Base-by-base conservation (phyloP, 2,329 filamentous ascomycete species). In the Neofusicoccum parvum region DNA sequence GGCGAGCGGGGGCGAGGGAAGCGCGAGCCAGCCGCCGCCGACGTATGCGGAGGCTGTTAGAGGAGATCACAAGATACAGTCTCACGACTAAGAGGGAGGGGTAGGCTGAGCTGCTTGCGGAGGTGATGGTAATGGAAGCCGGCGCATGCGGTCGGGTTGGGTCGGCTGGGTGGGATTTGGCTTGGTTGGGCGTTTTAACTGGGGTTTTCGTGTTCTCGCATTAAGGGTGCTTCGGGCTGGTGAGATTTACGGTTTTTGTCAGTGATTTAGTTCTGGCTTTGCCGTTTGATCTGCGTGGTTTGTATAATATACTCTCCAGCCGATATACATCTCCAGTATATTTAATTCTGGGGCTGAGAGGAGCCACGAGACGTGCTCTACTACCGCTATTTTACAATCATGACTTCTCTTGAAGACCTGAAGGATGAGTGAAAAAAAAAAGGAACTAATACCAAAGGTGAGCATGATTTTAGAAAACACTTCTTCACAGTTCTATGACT, bases 31-130 rank as follows among this genome's bases (percentile, higher is more conserved):
- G 37, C 78, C 80, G 43, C 94, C 94, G 48, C 94, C 95, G 3
- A 92, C 90, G 14, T 98, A 98, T 78, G 90, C 91, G 15, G 92
- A 97, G 79, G 94, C 92, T 54, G 90, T 97, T 66, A 90, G 89
- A 72, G 93, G 92, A 1, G 94, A 98, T 75, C 81, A 97, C 79
- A 98, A 98, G 86, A 84, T 97, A 59, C 95, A 98, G 68, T 68
- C 64, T 9, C 46, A 59, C 17, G 45, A 60, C 11, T 60, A 23
- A 59, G 27, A 2, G 23, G n/a, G 10, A 15, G 6, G 11, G 2
- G 15, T 14, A n/a, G 37, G 53, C 10, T 17, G 10, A 6, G 41
- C 2, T 32, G 5, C 6, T 20, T 12, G 15, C 3, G 43, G 27
- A 48, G 34, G n/a, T 17, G 3, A 45, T 45, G 15, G 5, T 46